These are phyloP conservation scores for Penicillium oxalicum DNA, from an alignment of 2,329 filamentous ascomycete genomes.

Conservation along the genomic window DNA sequence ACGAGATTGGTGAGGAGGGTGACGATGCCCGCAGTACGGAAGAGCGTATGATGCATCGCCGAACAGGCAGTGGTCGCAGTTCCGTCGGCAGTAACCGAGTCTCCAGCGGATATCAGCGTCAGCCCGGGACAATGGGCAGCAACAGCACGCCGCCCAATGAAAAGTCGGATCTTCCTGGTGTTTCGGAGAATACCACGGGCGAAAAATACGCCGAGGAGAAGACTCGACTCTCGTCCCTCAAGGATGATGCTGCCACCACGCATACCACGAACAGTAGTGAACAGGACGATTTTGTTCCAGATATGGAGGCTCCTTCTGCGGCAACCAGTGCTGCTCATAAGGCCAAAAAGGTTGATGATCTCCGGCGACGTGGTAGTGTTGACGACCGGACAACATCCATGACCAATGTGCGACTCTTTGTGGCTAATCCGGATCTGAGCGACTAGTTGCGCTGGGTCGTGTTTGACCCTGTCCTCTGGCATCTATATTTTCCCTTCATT, in stretches of 20 bases:
- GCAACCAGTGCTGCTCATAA: constrained; percentile 35
- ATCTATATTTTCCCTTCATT: background rate
- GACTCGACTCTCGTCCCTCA: constrained; percentile 20
- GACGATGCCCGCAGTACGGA: constrained; percentile 50
- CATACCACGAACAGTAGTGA: constrained; percentile 30
- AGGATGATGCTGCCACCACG: constrained; percentile 26
- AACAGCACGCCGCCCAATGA: constrained; percentile 49
- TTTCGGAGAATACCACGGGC: constrained; percentile 35
- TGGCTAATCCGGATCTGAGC: constrained; percentile 45
- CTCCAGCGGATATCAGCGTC: constrained; percentile 42
- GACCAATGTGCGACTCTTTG: constrained; percentile 42
- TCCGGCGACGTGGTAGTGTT: constrained; percentile 44
- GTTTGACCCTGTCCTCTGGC: too few relatives aligned
- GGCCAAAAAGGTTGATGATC: constrained; percentile 39
- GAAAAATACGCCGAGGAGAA: constrained; percentile 25
- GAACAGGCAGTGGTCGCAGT: constrained; percentile 54
- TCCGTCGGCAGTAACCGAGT: constrained; percentile 47
- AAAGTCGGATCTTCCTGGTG: constrained; percentile 38
- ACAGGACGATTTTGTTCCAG: constrained; percentile 47
- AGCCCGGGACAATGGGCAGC: constrained; percentile 43
- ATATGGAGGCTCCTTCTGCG: constrained; percentile 44
- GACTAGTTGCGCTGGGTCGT: constrained; percentile 21
- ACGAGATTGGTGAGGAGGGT: constrained; percentile 84
- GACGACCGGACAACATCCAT: constrained; percentile 46
- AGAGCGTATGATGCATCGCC: constrained; percentile 41